These are phyloP conservation scores for Alloteropsis semialata DNA, from an alignment of 176 grass and related monocot genomes.

Conservation along the genomic window DNA sequence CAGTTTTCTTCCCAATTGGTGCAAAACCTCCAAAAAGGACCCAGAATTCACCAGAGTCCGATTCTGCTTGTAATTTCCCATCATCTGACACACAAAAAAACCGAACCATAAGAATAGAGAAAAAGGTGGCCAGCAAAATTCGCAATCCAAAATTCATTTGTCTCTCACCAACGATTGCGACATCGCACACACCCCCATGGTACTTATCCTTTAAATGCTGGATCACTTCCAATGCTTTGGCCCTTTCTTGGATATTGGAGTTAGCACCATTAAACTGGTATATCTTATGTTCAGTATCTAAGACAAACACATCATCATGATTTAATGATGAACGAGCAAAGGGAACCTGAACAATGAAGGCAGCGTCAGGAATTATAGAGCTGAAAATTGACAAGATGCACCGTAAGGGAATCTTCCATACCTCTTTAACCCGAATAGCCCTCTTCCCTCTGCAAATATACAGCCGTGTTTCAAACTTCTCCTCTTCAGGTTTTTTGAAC, in stretches of 20 bases:
- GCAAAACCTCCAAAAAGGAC: constrained; percentile 95
- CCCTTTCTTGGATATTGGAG: constrained; percentile 99
- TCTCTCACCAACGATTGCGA: constrained; percentile 83
- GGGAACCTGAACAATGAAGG: constrained; percentile 73
- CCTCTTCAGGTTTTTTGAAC: constrained; percentile 86
- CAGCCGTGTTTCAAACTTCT: constrained; percentile 80
- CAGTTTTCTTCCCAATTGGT: constrained; percentile 81
- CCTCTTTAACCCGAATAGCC: constrained; percentile 94
- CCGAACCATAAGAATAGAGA: constrained; percentile 9
- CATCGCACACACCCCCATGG: constrained; percentile 79
- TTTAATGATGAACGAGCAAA: constrained; percentile 89
- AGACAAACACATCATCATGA: constrained; percentile 97
- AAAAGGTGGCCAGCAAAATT: neutral
- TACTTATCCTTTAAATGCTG: constrained; percentile 94
- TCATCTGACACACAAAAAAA: constrained; percentile 61
- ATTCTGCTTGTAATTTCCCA: constrained; percentile 86
- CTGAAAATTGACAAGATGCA: constrained; percentile 1
- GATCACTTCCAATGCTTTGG: constrained; percentile 90
- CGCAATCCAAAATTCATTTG: neutral
- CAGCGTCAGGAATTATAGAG: constrained; percentile 2
- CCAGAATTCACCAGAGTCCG: constrained; percentile 98
- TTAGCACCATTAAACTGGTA: constrained; percentile 97
- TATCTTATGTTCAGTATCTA: constrained; percentile 86
- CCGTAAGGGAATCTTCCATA: constrained; percentile 25
- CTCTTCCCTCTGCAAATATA: constrained; percentile 95